Base-by-base conservation (phyloP, 2,329 filamentous ascomycete species). In the Fusarium illudens region DNA sequence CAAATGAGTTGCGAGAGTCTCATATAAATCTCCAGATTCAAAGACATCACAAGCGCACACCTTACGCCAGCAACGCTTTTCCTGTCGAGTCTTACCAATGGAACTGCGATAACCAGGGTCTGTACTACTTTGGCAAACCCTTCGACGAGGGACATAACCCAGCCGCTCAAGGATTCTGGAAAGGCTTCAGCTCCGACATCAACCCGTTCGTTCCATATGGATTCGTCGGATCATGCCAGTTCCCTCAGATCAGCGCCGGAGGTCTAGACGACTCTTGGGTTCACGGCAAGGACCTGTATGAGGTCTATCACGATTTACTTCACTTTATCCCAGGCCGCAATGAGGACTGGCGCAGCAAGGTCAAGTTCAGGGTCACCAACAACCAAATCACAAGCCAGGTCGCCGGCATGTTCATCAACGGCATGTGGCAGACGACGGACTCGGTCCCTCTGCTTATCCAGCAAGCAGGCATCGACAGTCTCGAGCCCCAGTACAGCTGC, bases 341-440 rank as follows among this genome's bases (percentile, higher is more conserved):
- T 34, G 64, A 78, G 12, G 75, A 83, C 27, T 83, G 81, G 80
- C 67, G 71, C 5, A 67, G 71, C 9, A 81, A 81, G 15, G 83
- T 92, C 32, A 78, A 78, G 50, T 95, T 90, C 77, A 86, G 92
- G 55, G 92, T 95, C 11, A 94, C 92, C 0, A 92, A 92, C 76
- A 96, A 96, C 78, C 84, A 89, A 52, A 95, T 96, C 73, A 96
- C 93, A 3, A 91, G 87, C 72, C 91, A 96, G 78, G 92, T 95
- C 15, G 91, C 90, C 11, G 87, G 90, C 58, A 92, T 93, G 87
- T 77, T 95, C 7, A 84, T 93, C 57, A 81, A 85, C 58, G 92
- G 90, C 60, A 93, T 93, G 89, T 91, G 87, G 79, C 79, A 79
- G 0, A 77, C 78, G 0, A 75, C 78, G 0, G 76, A 77, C 1